A percentile compares a stretch with the other conserved stretches of the same genome.
Conservation (phyloP, 768 basidiomycete genomes). For the Plicaturopsis crispa region DNA sequence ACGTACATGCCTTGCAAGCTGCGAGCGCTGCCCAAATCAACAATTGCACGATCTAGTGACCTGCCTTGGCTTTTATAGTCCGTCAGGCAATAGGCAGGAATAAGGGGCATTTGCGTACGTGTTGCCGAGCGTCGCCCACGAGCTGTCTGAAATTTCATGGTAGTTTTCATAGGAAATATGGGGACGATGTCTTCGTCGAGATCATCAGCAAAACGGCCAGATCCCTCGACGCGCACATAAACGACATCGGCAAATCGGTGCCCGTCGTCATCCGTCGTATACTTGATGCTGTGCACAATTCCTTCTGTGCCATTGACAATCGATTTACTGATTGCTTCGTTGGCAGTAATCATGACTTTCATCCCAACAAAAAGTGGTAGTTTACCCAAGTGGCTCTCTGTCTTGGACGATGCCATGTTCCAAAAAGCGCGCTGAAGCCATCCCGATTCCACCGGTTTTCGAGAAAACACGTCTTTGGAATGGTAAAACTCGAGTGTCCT, state of each 20-base stretch:
- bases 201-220: background rate
- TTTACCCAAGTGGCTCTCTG: constrained; percentile 8
- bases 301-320: constrained; percentile 16
- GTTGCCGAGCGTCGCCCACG: background rate
- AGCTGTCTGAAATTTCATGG: background rate
- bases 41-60: constrained; percentile 8
- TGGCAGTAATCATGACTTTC: constrained; percentile 15
- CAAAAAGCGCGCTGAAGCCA: background rate
- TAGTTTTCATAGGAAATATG: background rate
- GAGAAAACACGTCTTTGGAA: background rate
- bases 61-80: constrained; percentile 16
- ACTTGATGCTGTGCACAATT: constrained; percentile 6
- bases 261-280: background rate
- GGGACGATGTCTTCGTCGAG: background rate
- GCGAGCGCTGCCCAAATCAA: constrained; percentile 14
- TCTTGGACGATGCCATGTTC: background rate
- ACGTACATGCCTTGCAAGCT: constrained; percentile 17
- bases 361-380: constrained; percentile 12
- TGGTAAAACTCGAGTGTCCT: background rate
- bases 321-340: constrained; percentile 7
- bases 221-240: background rate
- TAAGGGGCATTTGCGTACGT: constrained; percentile 11
- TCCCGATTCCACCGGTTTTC: background rate
- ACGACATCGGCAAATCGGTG: background rate
- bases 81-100: constrained; percentile 21